These are phyloP conservation scores for Podaxis rugospora DNA, from an alignment of 768 basidiomycete species.

Conservation along the genomic window DNA sequence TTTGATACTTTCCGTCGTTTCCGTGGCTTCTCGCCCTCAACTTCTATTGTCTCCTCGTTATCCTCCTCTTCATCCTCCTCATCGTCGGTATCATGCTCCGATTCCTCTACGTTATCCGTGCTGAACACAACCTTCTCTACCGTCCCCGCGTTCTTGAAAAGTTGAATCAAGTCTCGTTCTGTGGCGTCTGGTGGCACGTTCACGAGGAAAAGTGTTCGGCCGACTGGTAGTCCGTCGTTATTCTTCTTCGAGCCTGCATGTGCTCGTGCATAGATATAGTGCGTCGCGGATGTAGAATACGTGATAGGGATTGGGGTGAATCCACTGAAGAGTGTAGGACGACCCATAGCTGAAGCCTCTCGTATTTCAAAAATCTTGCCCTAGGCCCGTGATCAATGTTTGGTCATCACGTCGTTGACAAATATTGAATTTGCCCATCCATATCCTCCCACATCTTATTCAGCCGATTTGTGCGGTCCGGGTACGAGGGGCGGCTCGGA, in stretches of 20 bases:
- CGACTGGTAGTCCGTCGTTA: slow-evolving; percentile 39
- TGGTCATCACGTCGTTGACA: neutral
- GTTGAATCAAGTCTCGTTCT: slow-evolving; percentile 66
- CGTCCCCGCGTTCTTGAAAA: slow-evolving; percentile 78
- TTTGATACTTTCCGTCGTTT: slow-evolving; percentile 39
- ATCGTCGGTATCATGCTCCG: slow-evolving; percentile 36
- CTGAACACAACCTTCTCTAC: slow-evolving; percentile 71
- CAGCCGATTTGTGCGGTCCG: no score
- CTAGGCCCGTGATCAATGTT: neutral
- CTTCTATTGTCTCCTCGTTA: slow-evolving; percentile 27
- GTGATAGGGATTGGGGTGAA: slow-evolving; percentile 44
- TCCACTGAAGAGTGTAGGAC: slow-evolving; percentile 29
- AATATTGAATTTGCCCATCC: neutral
- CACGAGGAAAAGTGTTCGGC: slow-evolving; percentile 81
- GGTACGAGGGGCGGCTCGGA: no score
- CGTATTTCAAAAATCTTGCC: neutral
- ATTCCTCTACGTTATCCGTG: slow-evolving; percentile 31
- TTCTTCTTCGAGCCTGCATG: slow-evolving; percentile 49
- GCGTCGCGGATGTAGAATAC: slow-evolving; percentile 45
- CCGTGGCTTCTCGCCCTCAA: slow-evolving; percentile 25
- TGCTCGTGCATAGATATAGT: slow-evolving; percentile 74
- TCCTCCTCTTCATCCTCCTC: slow-evolving; percentile 36
- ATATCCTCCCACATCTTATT: no score
- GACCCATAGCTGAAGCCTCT: slow-evolving; percentile 7
- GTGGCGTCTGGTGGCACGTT: slow-evolving; percentile 89